phyloP scores from a whole-genome alignment of 1,139 yeast species.

The Kodamaea sp. region DNA sequence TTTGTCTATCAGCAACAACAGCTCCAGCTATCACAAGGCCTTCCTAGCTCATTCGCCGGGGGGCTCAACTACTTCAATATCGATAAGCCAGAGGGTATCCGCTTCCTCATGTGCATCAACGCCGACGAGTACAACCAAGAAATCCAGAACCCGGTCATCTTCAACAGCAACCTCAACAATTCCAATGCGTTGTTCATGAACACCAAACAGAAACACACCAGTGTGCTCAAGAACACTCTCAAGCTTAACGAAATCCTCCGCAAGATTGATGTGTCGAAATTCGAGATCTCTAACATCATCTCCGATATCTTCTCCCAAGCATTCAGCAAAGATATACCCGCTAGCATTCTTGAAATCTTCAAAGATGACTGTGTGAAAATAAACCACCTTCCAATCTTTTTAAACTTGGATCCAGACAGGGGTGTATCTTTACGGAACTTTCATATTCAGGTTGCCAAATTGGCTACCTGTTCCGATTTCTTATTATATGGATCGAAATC shows the following conservation, averaged over 20 bases:
- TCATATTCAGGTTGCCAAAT: slow-evolving; percentile 72
- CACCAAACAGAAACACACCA: slow-evolving; percentile 2
- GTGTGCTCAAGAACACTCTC: slow-evolving; percentile 61
- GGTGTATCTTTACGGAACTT: slow-evolving; percentile 77
- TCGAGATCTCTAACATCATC: slow-evolving; percentile 32
- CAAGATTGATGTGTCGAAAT: slow-evolving; percentile 41
- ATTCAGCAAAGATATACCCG: slow-evolving; percentile 12
- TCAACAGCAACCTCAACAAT: slow-evolving; percentile 5
- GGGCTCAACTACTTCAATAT: slow-evolving; percentile 7
- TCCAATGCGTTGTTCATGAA: slow-evolving; percentile 5
- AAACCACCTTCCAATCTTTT: slow-evolving; percentile 53
- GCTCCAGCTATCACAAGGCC: slow-evolving; percentile 6
- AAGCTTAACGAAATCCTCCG: slow-evolving; percentile 59
- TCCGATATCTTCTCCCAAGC: slow-evolving; percentile 20
- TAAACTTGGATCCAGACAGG: slow-evolving; percentile 59
- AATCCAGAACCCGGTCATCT: slow-evolving; percentile 4
- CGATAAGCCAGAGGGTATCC: slow-evolving; percentile 21
- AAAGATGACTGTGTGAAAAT: slow-evolving; percentile 45
- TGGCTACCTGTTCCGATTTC: slow-evolving; percentile 68
- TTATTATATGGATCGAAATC: slow-evolving; percentile 48
- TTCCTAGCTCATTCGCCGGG: background rate
- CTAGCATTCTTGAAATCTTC: slow-evolving; percentile 22
- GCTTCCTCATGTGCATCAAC: slow-evolving; percentile 56
- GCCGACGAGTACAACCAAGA: slow-evolving; percentile 28
- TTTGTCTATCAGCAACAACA: slow-evolving; percentile 34